These are phyloP conservation scores for Selenicereus undatus DNA, from an alignment of 148 eudicot genomes.

Conservation along the genomic window DNA sequence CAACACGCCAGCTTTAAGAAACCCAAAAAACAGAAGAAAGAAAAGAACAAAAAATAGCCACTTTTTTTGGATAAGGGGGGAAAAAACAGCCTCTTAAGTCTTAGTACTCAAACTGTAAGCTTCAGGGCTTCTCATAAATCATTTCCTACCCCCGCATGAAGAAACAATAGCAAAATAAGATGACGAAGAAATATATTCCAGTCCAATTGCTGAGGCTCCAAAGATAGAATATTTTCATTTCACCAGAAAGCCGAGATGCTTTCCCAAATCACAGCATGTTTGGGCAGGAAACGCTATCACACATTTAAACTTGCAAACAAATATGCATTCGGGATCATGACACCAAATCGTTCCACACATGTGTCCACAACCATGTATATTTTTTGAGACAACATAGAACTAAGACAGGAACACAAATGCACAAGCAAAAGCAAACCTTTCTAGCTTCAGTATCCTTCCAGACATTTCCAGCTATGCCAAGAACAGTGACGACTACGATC, in stretches of 20 bases:
- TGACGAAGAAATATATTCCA: too few species aligned
- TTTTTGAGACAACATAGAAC: not conserved
- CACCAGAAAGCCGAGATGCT: not conserved
- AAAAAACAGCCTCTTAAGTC: not conserved
- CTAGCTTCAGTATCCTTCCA: constrained; percentile 98
- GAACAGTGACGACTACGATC: constrained; percentile 89
- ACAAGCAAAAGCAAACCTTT: constrained; percentile 56
- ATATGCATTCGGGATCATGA: too few species aligned
- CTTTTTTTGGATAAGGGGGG: not conserved
- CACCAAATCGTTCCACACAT: not conserved
- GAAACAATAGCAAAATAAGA: not conserved
- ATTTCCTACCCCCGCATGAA: not conserved
- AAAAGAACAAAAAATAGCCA: not conserved
- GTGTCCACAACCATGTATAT: not conserved
- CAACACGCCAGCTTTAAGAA: not conserved
- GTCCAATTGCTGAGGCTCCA: not conserved
- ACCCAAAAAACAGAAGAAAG: too few species aligned
- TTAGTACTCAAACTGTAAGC: not conserved
- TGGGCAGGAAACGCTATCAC: not conserved
- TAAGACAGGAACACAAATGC: not conserved
- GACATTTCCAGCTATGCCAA: constrained; percentile 92
- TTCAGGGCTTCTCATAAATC: not conserved
- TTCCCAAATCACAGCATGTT: not conserved
- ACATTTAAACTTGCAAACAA: not conserved
- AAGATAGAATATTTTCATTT: not conserved